Base-by-base conservation (phyloP, 2,329 filamentous ascomycete species). In the Pseudocercospora cruenta region DNA sequence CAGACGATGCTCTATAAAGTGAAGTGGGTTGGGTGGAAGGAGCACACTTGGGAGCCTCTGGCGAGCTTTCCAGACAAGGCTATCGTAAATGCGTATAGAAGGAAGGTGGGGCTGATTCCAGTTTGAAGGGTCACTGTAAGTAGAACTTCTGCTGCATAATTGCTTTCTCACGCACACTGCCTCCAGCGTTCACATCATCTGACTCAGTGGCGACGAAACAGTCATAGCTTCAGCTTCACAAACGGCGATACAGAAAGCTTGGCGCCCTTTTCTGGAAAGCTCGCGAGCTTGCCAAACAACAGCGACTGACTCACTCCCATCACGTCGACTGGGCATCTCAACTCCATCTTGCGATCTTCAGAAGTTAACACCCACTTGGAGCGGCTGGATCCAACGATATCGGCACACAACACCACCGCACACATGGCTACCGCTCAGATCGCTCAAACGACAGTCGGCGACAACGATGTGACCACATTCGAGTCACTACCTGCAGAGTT, bases 1-100 rank as follows among this genome's bases (percentile, higher is more conserved):
- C 70, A 70, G 31, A 72, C 71, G 3, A 74, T 74, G 73, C 65
- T 76, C 6, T 76, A 75, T 53, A 69, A 72, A 33, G 73, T 75
- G 21, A 76, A 76, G 65, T 76, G 75, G 75, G 70, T 64, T 12
- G 75, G 75, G 3, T 75, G 65, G 49, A 63, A 68, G 7, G 69
- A 71, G 12, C 64, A 70, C 8, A 74, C 73, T 1, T 76, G 74
- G 74, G 74, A 76, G 28, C 69, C 69, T 8, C 62, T 62, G n/a
- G 31, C 39, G 24, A 70, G 66, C 43, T 70, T 76, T 61, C 67
- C 65, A 16, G 71, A 72, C 45, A 55, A 60, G 33, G 60, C 63
- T 9, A 63, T 74, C 7, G 36, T 76, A 14, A 65, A 69, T 31
- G 63, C 68, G 16, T 76, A 76, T 55, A 58, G 67, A 26, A 28